Conservation (phyloP, 2,329 filamentous ascomycete species). For the Emmonsia crescens region DNA sequence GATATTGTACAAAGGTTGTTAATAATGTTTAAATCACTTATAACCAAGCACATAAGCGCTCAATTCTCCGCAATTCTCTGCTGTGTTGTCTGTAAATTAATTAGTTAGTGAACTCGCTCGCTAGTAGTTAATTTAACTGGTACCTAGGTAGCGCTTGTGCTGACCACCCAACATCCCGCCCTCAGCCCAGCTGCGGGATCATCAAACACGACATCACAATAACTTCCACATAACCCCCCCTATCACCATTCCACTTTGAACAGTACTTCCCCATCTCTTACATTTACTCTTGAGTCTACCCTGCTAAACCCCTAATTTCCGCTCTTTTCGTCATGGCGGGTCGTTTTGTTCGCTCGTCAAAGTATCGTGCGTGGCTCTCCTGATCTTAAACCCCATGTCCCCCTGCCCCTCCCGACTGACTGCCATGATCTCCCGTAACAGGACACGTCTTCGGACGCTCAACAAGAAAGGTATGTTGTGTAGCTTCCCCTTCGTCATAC, state of each 20-base stretch:
- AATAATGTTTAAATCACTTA: background rate
- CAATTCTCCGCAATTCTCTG: background rate
- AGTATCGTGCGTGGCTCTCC: conserved; percentile 46
- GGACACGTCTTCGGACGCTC: conserved; percentile 97
- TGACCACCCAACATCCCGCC: background rate
- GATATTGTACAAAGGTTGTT: no score
- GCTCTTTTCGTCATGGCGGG: conserved; percentile 45
- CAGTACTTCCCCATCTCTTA: background rate
- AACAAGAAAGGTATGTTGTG: conserved; percentile 59
- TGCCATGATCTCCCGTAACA: conserved; percentile 34
- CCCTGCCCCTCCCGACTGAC: conserved; percentile 8
- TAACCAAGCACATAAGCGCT: background rate
- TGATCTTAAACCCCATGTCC: conserved; percentile 12
- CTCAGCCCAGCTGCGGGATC: background rate
- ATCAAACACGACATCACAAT: no score
- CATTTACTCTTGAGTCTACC: background rate
- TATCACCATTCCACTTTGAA: background rate
- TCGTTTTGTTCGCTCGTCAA: conserved; percentile 62
- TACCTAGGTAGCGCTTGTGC: background rate
- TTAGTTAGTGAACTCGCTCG: no score
- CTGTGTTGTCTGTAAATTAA: background rate
- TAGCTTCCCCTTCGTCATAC: background rate
- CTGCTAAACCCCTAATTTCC: background rate
- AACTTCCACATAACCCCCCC: no score
- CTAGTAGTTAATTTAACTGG: no score